A percentile compares a stretch with the other conserved stretches of the same genome.
These are phyloP conservation scores for Achlya hypogyna DNA, from an alignment of 352 stramenopile genomes.

Conservation along the genomic window DNA sequence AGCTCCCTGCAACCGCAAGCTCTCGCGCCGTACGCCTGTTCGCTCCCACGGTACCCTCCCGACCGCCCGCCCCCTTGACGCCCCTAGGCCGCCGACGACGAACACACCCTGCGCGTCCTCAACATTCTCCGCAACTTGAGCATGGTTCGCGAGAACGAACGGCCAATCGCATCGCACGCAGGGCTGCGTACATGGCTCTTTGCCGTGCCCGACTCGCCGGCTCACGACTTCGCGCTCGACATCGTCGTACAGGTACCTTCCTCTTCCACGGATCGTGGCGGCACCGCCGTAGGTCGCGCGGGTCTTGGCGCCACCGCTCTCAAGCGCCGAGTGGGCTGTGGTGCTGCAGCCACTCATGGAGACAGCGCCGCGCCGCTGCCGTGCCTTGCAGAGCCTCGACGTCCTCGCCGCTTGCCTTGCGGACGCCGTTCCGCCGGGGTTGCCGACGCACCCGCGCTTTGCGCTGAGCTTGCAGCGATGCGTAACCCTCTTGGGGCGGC, in stretches of 20 bases:
- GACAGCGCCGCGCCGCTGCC: background rate
- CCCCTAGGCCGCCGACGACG: constrained; percentile 39
- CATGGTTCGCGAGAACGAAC: constrained; percentile 62
- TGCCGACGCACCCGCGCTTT: background rate
- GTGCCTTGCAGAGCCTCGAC: background rate
- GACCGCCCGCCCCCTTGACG: constrained; percentile 28
- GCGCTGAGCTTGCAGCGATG: constrained; percentile 40
- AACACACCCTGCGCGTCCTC: constrained; percentile 43
- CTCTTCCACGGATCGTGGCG: background rate
- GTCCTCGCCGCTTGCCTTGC: background rate
- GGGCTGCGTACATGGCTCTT: constrained; percentile 56
- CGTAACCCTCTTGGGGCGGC: constrained; percentile 40
- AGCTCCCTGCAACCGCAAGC: constrained; percentile 26
- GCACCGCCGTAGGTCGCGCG: background rate
- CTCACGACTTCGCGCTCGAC: constrained; percentile 47
- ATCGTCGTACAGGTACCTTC: constrained; percentile 29
- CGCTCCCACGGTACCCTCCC: background rate
- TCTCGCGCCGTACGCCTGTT: background rate
- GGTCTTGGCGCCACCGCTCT: too few species aligned
- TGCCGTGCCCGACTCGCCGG: constrained; percentile 37
- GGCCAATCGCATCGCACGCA: constrained; percentile 50
- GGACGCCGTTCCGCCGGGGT: background rate
- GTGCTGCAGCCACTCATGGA: background rate
- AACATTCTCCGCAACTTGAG: constrained; percentile 75
- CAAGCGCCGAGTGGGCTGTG: background rate